phyloP scores from a whole-genome alignment of 2,329 filamentous ascomycete genomes.

The Aspergillus flavus region DNA sequence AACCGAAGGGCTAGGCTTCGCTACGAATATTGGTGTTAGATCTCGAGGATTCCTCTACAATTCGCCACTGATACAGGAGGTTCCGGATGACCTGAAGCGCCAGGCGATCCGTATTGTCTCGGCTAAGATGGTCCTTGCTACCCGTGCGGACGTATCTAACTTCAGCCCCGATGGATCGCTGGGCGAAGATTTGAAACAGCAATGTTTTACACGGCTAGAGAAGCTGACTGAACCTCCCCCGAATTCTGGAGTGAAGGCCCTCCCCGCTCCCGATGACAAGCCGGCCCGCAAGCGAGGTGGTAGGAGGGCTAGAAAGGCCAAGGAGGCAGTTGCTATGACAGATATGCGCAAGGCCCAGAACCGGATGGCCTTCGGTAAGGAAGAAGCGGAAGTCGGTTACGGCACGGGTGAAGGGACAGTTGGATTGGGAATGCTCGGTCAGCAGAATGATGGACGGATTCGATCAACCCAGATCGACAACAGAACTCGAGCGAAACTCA shows the following conservation, averaged over 20 bases:
- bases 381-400: slow-evolving; percentile 91
- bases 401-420: slow-evolving; percentile 81
- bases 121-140: slow-evolving; percentile 90
- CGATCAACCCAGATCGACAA: slow-evolving; percentile 88
- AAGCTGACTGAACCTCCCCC: slow-evolving; percentile 90
- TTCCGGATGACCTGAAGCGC: slow-evolving; percentile 83
- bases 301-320: slow-evolving; percentile 85
- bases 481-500: slow-evolving; percentile 87
- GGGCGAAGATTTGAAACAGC: slow-evolving; percentile 78
- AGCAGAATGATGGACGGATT: slow-evolving; percentile 83
- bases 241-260: slow-evolving; percentile 82
- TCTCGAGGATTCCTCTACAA: slow-evolving; percentile 94
- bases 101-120: slow-evolving; percentile 95
- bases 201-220: slow-evolving; percentile 83
- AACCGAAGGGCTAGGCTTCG: slow-evolving; percentile 76
- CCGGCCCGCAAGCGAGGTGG: slow-evolving; percentile 91
- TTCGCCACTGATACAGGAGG: slow-evolving; percentile 82
- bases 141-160: slow-evolving; percentile 84
- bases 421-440: slow-evolving; percentile 94
- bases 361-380: slow-evolving; percentile 91
- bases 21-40: slow-evolving; percentile 86
- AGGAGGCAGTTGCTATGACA: slow-evolving; percentile 96
- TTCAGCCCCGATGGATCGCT: slow-evolving; percentile 78
- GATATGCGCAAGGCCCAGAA: slow-evolving; percentile 96
- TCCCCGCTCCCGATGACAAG: slow-evolving; percentile 94